Evolutionary conservation across 2,329 filamentous ascomycete species (phyloP).

Genomic region (Botrytis byssoidea): DNA sequence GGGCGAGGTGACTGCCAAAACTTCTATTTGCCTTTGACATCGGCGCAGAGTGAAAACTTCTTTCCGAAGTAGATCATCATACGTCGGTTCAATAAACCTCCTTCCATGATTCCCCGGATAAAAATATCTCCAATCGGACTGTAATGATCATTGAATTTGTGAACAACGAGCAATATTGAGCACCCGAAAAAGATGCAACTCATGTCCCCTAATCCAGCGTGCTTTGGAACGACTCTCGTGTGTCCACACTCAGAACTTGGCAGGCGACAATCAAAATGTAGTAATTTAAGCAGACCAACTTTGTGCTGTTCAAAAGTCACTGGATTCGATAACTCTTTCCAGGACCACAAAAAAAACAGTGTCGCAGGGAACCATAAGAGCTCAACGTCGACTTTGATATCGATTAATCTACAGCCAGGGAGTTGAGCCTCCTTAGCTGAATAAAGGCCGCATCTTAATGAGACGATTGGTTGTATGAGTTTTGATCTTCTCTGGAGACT

Average conservation of each 20-base stretch:
- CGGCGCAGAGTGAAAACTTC: too few relatives aligned
- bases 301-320: constrained; percentile 39
- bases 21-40: too few relatives aligned
- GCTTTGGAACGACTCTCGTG: too few relatives aligned
- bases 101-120: not conserved
- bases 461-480: not conserved
- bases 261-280: too few relatives aligned
- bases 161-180: too few relatives aligned
- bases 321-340: constrained; percentile 34
- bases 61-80: not conserved
- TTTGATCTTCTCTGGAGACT: not conserved
- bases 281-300: rapidly evolving
- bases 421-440: not conserved
- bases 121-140: too few relatives aligned
- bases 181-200: too few relatives aligned
- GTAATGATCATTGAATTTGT: too few relatives aligned
- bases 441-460: not conserved
- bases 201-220: too few relatives aligned
- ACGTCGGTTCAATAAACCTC: constrained; percentile 21
- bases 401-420: not conserved
- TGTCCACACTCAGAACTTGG: too few relatives aligned
- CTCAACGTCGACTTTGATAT: not conserved
- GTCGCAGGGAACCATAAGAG: too few relatives aligned
- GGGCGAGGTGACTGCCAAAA: not conserved
- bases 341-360: not conserved